These are phyloP conservation scores for Solidago caesia DNA, from an alignment of 129 eudicot species.

Conservation along the genomic window DNA sequence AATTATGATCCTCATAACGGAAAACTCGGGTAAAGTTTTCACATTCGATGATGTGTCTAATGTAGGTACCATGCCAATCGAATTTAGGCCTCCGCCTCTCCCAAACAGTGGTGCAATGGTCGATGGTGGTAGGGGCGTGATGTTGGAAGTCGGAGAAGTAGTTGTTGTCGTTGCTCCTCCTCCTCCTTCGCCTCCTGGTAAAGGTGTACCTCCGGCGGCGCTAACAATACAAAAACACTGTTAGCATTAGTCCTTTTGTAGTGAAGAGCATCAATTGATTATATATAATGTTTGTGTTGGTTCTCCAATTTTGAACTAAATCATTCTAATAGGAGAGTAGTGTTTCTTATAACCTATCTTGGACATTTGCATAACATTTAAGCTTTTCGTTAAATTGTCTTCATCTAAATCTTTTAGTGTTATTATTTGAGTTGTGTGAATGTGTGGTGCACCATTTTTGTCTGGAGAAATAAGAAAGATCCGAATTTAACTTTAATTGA, in stretches of 20 bases:
- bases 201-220: conserved; percentile 49
- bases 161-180: conserved; percentile 32
- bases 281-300: too few species aligned
- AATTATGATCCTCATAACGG: neutral
- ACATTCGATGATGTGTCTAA: conserved; percentile 27
- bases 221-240: conserved; percentile 30
- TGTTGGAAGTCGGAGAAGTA: conserved; percentile 7
- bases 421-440: too few species aligned
- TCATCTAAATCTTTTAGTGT: too few species aligned
- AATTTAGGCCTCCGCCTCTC: conserved; percentile 33
- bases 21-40: conserved; percentile 11
- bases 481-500: too few species aligned
- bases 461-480: too few species aligned
- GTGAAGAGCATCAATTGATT: neutral
- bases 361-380: too few species aligned
- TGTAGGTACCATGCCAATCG: conserved; percentile 32
- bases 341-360: too few species aligned
- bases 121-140: conserved; percentile 39
- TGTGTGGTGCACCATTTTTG: too few species aligned
- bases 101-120: conserved; percentile 24
- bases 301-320: too few species aligned
- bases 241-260: neutral
- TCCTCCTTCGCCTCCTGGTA: conserved; percentile 28
- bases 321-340: too few species aligned
- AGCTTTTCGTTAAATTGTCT: too few species aligned